Percentiles rank a stretch among this genome's conserved stretches.
phyloP scores from a whole-genome alignment of 352 stramenopile genomes.

The Nothophytophthora sp. region DNA sequence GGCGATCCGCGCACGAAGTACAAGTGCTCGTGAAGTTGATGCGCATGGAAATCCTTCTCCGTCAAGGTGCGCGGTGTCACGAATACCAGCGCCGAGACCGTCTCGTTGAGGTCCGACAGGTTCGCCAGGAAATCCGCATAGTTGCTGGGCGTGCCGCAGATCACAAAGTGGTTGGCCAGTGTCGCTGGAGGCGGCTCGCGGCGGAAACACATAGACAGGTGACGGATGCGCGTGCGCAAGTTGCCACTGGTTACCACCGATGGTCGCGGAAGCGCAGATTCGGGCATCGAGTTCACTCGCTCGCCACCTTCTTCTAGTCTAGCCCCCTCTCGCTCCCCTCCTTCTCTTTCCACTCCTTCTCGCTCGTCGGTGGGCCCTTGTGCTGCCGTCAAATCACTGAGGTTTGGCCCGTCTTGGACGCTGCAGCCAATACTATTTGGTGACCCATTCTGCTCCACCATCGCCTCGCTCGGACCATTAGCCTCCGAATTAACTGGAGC shows the following conservation, averaged over 20 bases:
- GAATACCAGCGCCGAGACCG: constrained; percentile 44
- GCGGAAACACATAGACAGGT: constrained; percentile 40
- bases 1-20: constrained; percentile 76
- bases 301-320: constrained; percentile 14
- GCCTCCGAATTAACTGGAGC: background rate
- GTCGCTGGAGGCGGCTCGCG: constrained; percentile 30
- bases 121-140: constrained; percentile 58
- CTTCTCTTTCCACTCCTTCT: too few relatives aligned
- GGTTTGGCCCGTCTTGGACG: background rate
- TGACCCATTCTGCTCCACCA: background rate
- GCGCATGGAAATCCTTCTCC: constrained; percentile 48
- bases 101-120: constrained; percentile 49
- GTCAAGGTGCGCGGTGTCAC: constrained; percentile 50
- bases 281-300: too few relatives aligned
- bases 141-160: constrained; percentile 68
- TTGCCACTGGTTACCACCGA: constrained; percentile 17
- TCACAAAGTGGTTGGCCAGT: constrained; percentile 53
- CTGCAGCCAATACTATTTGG: background rate
- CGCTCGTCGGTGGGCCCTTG: background rate
- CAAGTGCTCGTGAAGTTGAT: constrained; percentile 44
- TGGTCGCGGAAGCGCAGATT: too few relatives aligned
- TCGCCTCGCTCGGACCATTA: background rate
- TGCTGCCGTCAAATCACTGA: constrained; percentile 7
- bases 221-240: constrained; percentile 16
- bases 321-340: too few relatives aligned